Evolutionary conservation across 2,329 filamentous ascomycete genomes (phyloP), one percentile per base, ranked within the genome.

Genomic region (Camillea tinctor): DNA sequence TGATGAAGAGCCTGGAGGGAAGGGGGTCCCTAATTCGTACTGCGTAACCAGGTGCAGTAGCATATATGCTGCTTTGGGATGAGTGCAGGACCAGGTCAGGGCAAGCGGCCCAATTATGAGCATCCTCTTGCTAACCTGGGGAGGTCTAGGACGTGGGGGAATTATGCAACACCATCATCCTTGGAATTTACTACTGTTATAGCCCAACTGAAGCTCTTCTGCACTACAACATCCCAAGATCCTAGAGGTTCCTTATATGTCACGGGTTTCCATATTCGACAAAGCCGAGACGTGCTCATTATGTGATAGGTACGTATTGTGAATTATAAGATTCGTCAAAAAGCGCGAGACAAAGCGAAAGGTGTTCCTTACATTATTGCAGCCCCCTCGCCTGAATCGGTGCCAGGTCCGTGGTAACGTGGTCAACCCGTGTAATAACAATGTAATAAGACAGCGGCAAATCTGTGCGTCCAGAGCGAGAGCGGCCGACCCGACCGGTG

Each of bases 1-100:
- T 59, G 57, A 57, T 54, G 60, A 63, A 61, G 57, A 66, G 55
- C 60, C 59, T 66, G 59, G 63, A 59, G 61, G 55, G 48, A 50
- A 60, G 54, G 26, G 26, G 52, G 17, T 23, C 48, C 62, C 62
- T 59, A 54, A 63, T 62, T 60, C 54, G 59, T 59, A 64, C 55
- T 54, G 52, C 55, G 57, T 55, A 66, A 58, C 51, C 59, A 61
- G 50, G 58, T 66, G 60, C 62, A 64, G 54, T 49, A 63, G 58
- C 19, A 50, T n/a, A 21, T 57, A 26, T 53, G 59, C 64, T 63
- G 53, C 52, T 64, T 64, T 63, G 64, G 64, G 64, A 63, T 44
- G 36, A 44, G 36, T 44, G 36, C 36, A 44, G 36, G 36, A 44
- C 17, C 36, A 44, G 36, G 36, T 4, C 36, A 44, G 36, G 13